Base-by-base conservation (phyloP, 2,329 filamentous ascomycete genomes). In the Monosporascus ibericus region DNA sequence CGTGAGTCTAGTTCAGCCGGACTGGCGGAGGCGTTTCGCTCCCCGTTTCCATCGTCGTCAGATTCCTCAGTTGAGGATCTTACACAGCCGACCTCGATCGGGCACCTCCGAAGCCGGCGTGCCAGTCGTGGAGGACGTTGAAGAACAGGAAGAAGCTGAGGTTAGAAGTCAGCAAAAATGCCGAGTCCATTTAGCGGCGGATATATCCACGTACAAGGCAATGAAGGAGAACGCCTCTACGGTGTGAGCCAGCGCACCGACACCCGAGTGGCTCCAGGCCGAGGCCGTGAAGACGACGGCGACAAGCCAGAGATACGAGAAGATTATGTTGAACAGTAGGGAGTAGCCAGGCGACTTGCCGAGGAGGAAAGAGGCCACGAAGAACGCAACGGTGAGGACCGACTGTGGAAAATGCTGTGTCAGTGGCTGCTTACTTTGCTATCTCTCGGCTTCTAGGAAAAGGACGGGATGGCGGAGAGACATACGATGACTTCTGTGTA, bases 221-320 rank as follows among this genome's bases (percentile, higher is more conserved):
- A 69, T 63, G 52, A 68, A 69, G 55, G 61, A 66, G 44, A 69
- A 69, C 14, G 67, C 65, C 53, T 68, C 65, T 42, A 63, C 61
- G 3, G 65, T 60, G n/a, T 66, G 59, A 7, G 53, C 49, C 7
- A 65, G 57, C 7, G 48, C 38, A 49, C 56, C 56, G 27, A 51
- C 57, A 17, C 56, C 52, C 37, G 62, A 56, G 52, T 58, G 48
- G 42, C 58, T 66, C 58, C 60, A 69, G 36, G 63, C 60, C 44
- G 56, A 52, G 22, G 66, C 65, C 11, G 64, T 59, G 44, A 68
- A 68, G 8, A 62, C 64, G 30, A 69, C 65, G 3, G 57, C 60
- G 44, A 67, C 67, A 11, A 69, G 56, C 67, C 67, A 69, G 11
- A 69, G 65, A 54, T 68, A 68, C 20, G 65, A 67, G 55, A 69